Evolutionary conservation across 805 yeast species (phyloP).

Genomic region (Brettanomyces custersianus): DNA sequence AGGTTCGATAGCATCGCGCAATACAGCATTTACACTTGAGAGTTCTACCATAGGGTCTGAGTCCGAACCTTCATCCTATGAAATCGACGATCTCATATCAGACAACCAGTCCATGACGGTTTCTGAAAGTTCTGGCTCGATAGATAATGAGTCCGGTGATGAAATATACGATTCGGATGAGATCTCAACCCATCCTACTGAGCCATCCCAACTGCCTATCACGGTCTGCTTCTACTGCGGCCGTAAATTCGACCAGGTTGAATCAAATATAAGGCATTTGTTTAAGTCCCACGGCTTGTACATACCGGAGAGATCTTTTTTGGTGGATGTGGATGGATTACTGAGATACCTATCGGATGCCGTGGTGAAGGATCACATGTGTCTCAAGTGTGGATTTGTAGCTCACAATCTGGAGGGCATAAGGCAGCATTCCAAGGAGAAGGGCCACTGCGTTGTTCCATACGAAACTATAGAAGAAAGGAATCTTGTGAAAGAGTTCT

Average conservation of each 20-base stretch:
- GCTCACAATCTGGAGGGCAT: slow-evolving; percentile 77
- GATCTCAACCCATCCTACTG: slow-evolving; percentile 15
- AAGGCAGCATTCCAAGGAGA: slow-evolving; percentile 74
- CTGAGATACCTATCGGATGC: slow-evolving; percentile 64
- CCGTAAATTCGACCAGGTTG: slow-evolving; percentile 26
- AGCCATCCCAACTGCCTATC: slow-evolving; percentile 26
- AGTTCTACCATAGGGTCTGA: slow-evolving; percentile 7
- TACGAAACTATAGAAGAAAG: slow-evolving; percentile 75
- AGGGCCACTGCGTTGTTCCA: slow-evolving; percentile 84
- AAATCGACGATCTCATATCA: slow-evolving; percentile 12
- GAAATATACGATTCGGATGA: slow-evolving; percentile 8
- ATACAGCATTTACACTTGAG: slow-evolving; percentile 39
- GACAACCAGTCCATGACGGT: neutral
- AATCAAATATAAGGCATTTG: slow-evolving; percentile 63
- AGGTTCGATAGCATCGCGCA: slow-evolving; percentile 39
- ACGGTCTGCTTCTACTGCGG: slow-evolving; percentile 45
- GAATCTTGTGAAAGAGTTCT: slow-evolving; percentile 59
- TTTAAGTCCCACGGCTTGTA: slow-evolving; percentile 70
- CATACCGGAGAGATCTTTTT: slow-evolving; percentile 70
- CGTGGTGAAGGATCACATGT: slow-evolving; percentile 69
- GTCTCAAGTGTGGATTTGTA: slow-evolving; percentile 72
- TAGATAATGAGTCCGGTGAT: slow-evolving; percentile 8
- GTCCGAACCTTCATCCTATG: neutral
- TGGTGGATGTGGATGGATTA: slow-evolving; percentile 62
- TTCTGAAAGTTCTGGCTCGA: neutral